phyloP scores from a whole-genome alignment of 1,139 yeast species.

The Geotrichum reessii region DNA sequence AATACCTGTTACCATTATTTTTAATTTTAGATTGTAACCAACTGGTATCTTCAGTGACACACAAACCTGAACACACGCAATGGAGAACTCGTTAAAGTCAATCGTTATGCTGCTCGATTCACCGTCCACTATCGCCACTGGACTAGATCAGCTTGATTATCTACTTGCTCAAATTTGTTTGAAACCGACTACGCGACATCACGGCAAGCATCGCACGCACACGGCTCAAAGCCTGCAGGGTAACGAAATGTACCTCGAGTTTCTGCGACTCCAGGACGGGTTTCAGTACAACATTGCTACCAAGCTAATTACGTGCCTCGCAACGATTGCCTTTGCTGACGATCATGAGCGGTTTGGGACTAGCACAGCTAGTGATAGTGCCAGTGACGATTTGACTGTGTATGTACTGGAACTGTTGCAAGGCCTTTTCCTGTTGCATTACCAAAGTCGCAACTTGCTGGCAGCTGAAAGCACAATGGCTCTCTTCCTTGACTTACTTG shows the following conservation, averaged over 20 bases:
- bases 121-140: neutral
- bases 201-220: neutral
- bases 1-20: too few species aligned
- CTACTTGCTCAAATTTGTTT: conserved; percentile 12
- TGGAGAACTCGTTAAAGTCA: conserved; percentile 8
- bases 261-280: conserved; percentile 47
- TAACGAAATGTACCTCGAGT: conserved; percentile 27
- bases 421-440: conserved; percentile 59
- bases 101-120: conserved; percentile 13
- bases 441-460: conserved; percentile 50
- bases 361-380: neutral
- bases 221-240: neutral
- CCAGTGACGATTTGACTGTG: conserved; percentile 17
- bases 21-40: neutral
- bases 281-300: conserved; percentile 47
- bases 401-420: conserved; percentile 47
- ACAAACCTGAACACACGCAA: neutral
- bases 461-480: conserved; percentile 26
- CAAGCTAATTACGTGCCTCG: conserved; percentile 35
- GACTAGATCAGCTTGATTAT: conserved; percentile 12
- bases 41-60: neutral
- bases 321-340: conserved; percentile 20
- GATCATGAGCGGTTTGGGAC: conserved; percentile 17
- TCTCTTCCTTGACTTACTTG: conserved; percentile 10
- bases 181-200: conserved; percentile 2